Evolutionary conservation across 371 early-diverging fungal species (phyloP).

Genomic region (Apophysomyces variabilis): DNA sequence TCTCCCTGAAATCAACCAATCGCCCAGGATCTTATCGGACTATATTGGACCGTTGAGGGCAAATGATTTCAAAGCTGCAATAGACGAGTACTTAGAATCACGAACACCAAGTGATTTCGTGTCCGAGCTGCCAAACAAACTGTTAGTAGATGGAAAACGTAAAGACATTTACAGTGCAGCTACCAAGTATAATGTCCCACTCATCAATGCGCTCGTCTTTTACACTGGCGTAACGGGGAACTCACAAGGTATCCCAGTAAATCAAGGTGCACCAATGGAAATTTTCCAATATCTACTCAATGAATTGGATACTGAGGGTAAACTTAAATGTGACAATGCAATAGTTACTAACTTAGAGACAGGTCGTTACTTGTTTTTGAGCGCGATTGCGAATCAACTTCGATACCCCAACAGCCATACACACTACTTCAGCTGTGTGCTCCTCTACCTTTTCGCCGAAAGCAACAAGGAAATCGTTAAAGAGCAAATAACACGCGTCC

Average conservation of each 20-base stretch:
- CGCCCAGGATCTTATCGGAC: conserved; percentile 88
- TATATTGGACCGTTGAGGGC: conserved; percentile 65
- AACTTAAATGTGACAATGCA: not conserved
- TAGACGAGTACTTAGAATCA: conserved; percentile 74
- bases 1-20: conserved; percentile 82
- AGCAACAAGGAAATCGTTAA: conserved; percentile 82
- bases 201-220: conserved; percentile 88
- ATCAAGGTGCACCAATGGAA: conserved; percentile 82
- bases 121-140: conserved; percentile 55
- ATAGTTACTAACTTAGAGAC: not conserved
- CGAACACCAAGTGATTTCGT: conserved; percentile 69
- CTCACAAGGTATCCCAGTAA: conserved; percentile 60
- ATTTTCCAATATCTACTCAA: conserved; percentile 81
- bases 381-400: conserved; percentile 95
- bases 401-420: conserved; percentile 98
- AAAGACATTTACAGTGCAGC: conserved; percentile 19
- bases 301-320: conserved; percentile 86
- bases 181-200: conserved; percentile 76
- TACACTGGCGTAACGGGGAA: conserved; percentile 87
- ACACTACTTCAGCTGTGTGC: conserved; percentile 87
- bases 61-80: conserved; percentile 67
- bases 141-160: conserved; percentile 31
- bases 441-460: conserved; percentile 88
- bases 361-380: conserved; percentile 89
- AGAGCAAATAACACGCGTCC: conserved; percentile 94